phyloP scores from a whole-genome alignment of 345 rosid genomes.

The Gossypium herbaceum region DNA sequence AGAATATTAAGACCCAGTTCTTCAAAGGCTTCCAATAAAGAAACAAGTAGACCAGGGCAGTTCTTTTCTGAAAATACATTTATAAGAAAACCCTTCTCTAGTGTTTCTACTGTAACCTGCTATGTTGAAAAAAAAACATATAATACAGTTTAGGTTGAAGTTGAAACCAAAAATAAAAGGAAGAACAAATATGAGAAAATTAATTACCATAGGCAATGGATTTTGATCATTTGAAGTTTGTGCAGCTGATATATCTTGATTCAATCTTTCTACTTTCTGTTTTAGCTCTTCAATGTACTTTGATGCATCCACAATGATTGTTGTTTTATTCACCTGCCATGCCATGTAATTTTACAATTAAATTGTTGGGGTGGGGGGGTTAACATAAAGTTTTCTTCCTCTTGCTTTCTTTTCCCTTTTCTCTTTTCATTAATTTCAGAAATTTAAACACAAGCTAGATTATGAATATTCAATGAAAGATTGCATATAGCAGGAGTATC shows the following conservation, averaged over 20 bases:
- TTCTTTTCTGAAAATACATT: constrained; percentile 53
- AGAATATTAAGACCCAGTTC: constrained; percentile 68
- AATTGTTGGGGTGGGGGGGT: no score
- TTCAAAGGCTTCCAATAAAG: constrained; percentile 78
- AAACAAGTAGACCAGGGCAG: constrained; percentile 76
- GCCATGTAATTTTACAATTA: not conserved
- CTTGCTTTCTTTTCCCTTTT: no score
- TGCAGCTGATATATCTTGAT: constrained; percentile 41
- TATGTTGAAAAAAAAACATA: not conserved
- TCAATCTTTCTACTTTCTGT: constrained; percentile 61
- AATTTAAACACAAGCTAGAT: no score
- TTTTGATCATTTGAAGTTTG: constrained; percentile 37
- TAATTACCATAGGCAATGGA: constrained; percentile 37
- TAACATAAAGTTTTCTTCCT: no score
- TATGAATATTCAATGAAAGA: no score
- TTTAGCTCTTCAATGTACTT: constrained; percentile 75
- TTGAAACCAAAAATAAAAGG: not conserved
- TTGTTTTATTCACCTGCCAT: constrained; percentile 53
- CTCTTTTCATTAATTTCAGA: no score
- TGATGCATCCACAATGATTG: constrained; percentile 76
- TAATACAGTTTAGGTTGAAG: not conserved
- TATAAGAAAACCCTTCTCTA: constrained; percentile 76
- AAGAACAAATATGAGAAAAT: not conserved
- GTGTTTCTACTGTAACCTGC: constrained; percentile 78
- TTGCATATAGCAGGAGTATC: not conserved